Base-by-base conservation (phyloP, 2,329 filamentous ascomycete genomes). In the Alternaria solani region DNA sequence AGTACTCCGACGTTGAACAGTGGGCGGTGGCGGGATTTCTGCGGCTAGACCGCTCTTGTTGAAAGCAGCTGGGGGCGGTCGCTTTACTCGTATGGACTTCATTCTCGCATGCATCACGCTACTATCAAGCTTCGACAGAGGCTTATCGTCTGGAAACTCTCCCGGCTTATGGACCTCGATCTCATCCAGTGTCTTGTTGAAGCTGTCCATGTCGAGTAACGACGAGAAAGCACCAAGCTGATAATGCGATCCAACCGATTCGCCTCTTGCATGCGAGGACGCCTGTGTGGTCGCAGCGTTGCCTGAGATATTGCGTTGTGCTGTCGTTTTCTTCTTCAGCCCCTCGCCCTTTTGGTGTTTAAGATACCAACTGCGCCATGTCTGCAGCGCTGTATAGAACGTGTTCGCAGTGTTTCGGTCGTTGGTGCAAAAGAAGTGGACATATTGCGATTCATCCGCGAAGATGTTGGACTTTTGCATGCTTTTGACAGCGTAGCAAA, bases 281-380 rank as follows among this genome's bases (percentile, higher is more conserved):
- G 54, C 56, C 25, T 63, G 60, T 20, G 60, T 61, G 16, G 63
- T 54, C 16, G 66, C 69, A 18, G 62, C 59, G 16, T 53, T 63
- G 4, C 70, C 71, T 20, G 65, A 49, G 3, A 66, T 46, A 16
- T 65, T 67, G 14, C 61, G 64, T 48, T 69, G 72, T 49, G 76
- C 74, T 20, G 66, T 70, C 18, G 70, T 70, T 57, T 75, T 79
- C 20, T 76, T 71, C 67, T 79, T 80, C 61, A 81, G 74, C n/a
- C 82, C 83, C 55, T 85, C 84, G 18, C 88, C 87, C 73, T 90
- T 85, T 62, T 88, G 88, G 68, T 92, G 89, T 43, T 92, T 90
- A 7, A 97, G 81, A 72, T 97, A 97, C 93, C 93, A 97, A 77
- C 92, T 96, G 59, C 94, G 87, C 94, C 94, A 97, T 39, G 81